phyloP scores from a whole-genome alignment of 179 eudicot species.

The Heliamphora pulchella region DNA sequence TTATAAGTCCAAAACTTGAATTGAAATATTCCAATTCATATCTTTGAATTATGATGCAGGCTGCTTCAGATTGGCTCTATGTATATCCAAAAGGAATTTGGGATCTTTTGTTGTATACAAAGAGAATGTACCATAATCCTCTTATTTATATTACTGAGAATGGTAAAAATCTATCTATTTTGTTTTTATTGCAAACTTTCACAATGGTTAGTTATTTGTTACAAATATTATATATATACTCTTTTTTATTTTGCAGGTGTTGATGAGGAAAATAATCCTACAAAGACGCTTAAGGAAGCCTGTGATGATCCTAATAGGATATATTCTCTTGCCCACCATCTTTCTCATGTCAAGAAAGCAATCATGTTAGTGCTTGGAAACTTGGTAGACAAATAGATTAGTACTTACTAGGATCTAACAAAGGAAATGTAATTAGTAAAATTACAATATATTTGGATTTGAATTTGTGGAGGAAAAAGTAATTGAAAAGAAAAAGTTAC shows the following conservation, averaged over 20 bases:
- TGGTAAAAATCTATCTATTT: background rate
- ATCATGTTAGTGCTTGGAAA: too few species aligned
- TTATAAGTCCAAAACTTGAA: background rate
- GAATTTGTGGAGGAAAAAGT: too few species aligned
- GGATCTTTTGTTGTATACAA: background rate
- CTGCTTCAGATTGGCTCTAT: conserved; percentile 9
- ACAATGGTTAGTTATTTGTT: background rate
- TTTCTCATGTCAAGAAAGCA: too few species aligned
- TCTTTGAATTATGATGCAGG: background rate
- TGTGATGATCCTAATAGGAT: too few species aligned
- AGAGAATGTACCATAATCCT: conserved; percentile 8
- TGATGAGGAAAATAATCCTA: background rate
- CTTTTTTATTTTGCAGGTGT: background rate
- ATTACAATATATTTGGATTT: too few species aligned
- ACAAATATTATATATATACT: background rate
- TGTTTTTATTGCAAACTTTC: background rate
- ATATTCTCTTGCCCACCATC: too few species aligned
- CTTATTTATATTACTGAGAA: conserved; percentile 12
- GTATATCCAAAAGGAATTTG: conserved; percentile 6
- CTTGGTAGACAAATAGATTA: too few species aligned
- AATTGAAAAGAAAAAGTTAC: too few species aligned
- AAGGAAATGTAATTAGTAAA: too few species aligned
- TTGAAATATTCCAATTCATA: too few species aligned
- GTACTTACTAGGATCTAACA: too few species aligned
- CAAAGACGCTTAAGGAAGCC: background rate